phyloP scores from a whole-genome alignment of 2,329 filamentous ascomycete genomes.

The Aureobasidium sp. region DNA sequence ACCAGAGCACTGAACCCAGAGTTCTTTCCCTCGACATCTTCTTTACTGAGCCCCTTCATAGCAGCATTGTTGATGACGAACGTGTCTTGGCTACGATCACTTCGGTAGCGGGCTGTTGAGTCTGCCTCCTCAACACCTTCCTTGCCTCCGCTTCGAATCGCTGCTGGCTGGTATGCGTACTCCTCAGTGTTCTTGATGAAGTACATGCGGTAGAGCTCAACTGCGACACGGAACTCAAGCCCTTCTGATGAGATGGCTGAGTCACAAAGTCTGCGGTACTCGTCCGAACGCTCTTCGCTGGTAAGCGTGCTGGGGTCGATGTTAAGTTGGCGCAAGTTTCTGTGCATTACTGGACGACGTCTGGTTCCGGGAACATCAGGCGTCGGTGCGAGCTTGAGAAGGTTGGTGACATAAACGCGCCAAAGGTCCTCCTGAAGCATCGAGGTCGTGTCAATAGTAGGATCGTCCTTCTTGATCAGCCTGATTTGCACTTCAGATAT shows the following conservation, averaged over 20 bases:
- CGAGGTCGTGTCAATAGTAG: constrained; percentile 65
- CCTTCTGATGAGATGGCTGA: constrained; percentile 29
- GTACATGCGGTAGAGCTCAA: constrained; percentile 34
- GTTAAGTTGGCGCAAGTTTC: constrained; percentile 31
- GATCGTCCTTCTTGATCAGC: constrained; percentile 81
- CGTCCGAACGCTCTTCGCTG: constrained; percentile 12
- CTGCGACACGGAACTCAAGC: constrained; percentile 37
- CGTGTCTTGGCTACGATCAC: constrained; percentile 31
- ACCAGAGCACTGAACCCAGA: constrained; percentile 19
- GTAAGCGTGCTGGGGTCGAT: constrained; percentile 19
- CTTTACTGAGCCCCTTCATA: constrained; percentile 38
- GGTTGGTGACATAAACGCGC: constrained; percentile 95
- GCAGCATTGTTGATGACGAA: constrained; percentile 36
- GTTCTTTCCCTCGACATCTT: constrained; percentile 39
- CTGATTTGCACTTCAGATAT: constrained; percentile 63
- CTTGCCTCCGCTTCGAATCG: constrained; percentile 26
- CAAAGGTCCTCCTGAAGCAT: constrained; percentile 57
- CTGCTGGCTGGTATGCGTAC: constrained; percentile 31
- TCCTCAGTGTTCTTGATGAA: constrained; percentile 36
- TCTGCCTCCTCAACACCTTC: constrained; percentile 27
- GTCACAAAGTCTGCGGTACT: constrained; percentile 17
- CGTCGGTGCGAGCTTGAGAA: constrained; percentile 79
- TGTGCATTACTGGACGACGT: constrained; percentile 30
- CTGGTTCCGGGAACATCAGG: constrained; percentile 28
- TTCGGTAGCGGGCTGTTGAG: constrained; percentile 26